Percentiles rank a stretch among this genome's conserved stretches.
These are phyloP conservation scores for carrot (Daucus carota) DNA, from an alignment of 129 eudicot species.

Conservation along the genomic window DNA sequence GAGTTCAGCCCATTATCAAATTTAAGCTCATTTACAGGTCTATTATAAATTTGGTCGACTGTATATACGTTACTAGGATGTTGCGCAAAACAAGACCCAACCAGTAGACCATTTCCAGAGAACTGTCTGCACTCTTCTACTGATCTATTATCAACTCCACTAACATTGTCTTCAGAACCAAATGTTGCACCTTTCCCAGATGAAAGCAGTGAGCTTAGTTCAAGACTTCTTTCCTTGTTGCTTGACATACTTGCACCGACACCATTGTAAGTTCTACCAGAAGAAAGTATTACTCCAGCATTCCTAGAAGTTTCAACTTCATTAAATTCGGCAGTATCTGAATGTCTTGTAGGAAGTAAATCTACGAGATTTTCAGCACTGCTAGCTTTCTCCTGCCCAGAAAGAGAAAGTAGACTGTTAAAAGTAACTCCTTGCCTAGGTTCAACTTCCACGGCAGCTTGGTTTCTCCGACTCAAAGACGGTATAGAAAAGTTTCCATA, in stretches of 20 bases:
- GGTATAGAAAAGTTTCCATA: constrained; percentile 19
- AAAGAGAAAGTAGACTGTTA: constrained; percentile 7
- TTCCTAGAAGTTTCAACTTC: constrained; percentile 25
- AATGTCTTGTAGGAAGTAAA: constrained; percentile 18
- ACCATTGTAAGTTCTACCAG: constrained; percentile 25
- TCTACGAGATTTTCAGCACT: constrained; percentile 20
- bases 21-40: constrained; percentile 37
- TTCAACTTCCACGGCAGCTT: constrained; percentile 20
- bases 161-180: constrained; percentile 32
- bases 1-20: constrained; percentile 34
- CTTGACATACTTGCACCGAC: constrained; percentile 25
- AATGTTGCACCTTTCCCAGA: constrained; percentile 30
- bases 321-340: constrained; percentile 25
- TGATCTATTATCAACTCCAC: constrained; percentile 21
- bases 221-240: constrained; percentile 26
- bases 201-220: constrained; percentile 35
- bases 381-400: constrained; percentile 21
- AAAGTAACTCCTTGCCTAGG: constrained; percentile 25
- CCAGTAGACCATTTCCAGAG: constrained; percentile 40
- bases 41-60: constrained; percentile 31
- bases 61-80: constrained; percentile 26
- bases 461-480: constrained; percentile 17
- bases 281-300: constrained; percentile 25
- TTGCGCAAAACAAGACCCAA: constrained; percentile 31
- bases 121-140: constrained; percentile 24